Evolutionary conservation across 371 early-diverging fungal genomes (phyloP), one percentile per base, ranked within the genome.

Genomic region (Syncephalis fuscata): DNA sequence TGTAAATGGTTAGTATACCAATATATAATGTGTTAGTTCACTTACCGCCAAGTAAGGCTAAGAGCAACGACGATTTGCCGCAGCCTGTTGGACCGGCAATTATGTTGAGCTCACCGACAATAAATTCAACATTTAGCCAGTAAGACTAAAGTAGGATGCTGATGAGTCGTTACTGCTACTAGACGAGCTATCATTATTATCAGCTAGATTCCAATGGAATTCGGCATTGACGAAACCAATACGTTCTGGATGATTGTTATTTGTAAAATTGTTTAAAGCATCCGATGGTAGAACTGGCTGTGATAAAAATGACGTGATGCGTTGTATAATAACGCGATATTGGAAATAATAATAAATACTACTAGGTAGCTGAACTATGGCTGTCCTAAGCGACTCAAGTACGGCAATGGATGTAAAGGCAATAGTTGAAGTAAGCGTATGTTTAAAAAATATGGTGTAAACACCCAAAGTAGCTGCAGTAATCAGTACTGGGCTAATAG

Each of bases 11-110:
- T 32, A 32, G 11, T 32, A 32, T 7, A 11, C 32, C 11, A 7
- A 32, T 7, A 32, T 32, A 11, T 32, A 32, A 32, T 32, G 32
- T 32, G 11, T 32, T 11, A 32, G 32, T 11, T 7, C 32, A 32
- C 32, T 65, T 66, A 46, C 68, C 75, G 1, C 83, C 83, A 2
- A 85, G 53, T 26, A 87, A 57, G 19, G 80, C 82, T 49, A 66
- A 52, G 17, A 88, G 49, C 11, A 85, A 43, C n/a, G 73, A 71
- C 3, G 75, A 65, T 54, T 83, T 86, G 8, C 82, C 85, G 26
- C 67, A 60, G 19, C 74, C 65, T 16, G 78, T 66, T 4, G 74
- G 60, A 14, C 85, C 81, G 24, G 72, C 65, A 26, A 84, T 55
- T 20, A 82, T 60, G n/a, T 71, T 67, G 15, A 85, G 59, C 46